Base-by-base conservation (phyloP, 495 filamentous ascomycete species). In the Penicillium riverlandense region DNA sequence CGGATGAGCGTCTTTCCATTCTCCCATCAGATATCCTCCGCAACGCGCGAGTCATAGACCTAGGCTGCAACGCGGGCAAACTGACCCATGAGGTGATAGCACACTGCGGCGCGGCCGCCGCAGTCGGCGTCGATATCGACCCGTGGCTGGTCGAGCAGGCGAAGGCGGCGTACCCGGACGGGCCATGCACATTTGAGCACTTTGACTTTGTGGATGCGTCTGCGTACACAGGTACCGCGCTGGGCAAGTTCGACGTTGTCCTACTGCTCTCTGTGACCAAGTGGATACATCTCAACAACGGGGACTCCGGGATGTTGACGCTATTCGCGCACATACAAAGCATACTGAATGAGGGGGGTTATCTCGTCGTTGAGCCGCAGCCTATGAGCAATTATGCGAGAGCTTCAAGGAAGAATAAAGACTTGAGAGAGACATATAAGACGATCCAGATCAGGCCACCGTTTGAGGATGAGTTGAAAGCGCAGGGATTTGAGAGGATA, bases 191-290 rank as follows among this genome's bases (percentile, higher is more conserved):
- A 47, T 59, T 59, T 38, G 53, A 59, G 50, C 53, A 59, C 45
- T 59, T 59, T 52, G 53, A 57, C 37, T 67, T 72, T 36, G 71
- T 70, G 45, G 81, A 82, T 49, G 75, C 76, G 13, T 74, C 71
- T 11, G 66, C 75, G 53, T 85, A 53, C 49, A 78, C 62, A 7
- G 65, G 66, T 32, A 63, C 61, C 8, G 56, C 56, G 37, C 44
- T 53, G 45, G 56, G 56, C 44, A 59, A 59, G 40, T 59, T 59
- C 45, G 56, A 59, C 29, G 56, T 59, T 47, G 56, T 54, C 27
- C 40, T 59, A 36, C 43, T 59, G 45, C 56, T 59, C 28, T 59
- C 56, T 40, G 53, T 59, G 38, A 59, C 56, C 7, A 59, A 59
- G 37, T 59, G 56, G 56, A 40, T 59, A 22, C 53, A 59, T 52